phyloP scores from a whole-genome alignment of 2,329 filamentous ascomycete genomes.

The Colletotrichum paranaense region DNA sequence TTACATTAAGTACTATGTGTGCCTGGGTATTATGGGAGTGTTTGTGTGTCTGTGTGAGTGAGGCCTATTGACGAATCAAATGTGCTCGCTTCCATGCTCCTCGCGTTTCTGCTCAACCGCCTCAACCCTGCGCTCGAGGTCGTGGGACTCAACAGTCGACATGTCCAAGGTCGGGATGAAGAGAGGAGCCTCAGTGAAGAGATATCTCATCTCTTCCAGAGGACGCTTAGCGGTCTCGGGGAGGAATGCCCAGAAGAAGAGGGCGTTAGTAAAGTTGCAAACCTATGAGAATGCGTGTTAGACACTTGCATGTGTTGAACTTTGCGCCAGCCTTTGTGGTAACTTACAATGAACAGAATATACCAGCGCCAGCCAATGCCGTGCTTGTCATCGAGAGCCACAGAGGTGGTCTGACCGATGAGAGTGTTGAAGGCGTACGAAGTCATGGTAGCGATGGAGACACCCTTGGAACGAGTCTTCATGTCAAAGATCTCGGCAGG shows the following conservation, averaged over 20 bases:
- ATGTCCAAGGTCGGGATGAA: constrained; percentile 70
- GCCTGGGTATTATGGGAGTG: not conserved
- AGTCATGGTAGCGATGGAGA: constrained; percentile 79
- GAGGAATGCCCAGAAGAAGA: constrained; percentile 71
- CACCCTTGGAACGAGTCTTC: constrained; percentile 78
- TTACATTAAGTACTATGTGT: constrained; percentile 17
- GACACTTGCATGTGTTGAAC: not conserved
- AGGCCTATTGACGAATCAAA: not conserved
- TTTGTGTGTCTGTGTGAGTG: not conserved
- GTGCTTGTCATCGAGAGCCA: constrained; percentile 55
- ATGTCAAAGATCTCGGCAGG: constrained; percentile 83
- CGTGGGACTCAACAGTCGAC: constrained; percentile 51
- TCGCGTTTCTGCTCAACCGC: constrained; percentile 65
- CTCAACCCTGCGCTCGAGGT: constrained; percentile 69
- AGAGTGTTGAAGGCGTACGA: constrained; percentile 82
- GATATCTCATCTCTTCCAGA: constrained; percentile 75
- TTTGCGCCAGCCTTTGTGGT: not conserved
- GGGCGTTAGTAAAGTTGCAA: constrained; percentile 67
- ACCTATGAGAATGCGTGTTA: constrained; percentile 43
- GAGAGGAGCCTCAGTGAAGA: constrained; percentile 73
- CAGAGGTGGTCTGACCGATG: constrained; percentile 76
- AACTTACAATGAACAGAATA: constrained; percentile 53
- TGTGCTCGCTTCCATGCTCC: constrained; percentile 15
- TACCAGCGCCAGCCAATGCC: constrained; percentile 61
- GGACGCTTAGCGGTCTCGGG: constrained; percentile 74